Evolutionary conservation across 768 basidiomycete genomes (phyloP).

Genomic region (Suillus decipiens): DNA sequence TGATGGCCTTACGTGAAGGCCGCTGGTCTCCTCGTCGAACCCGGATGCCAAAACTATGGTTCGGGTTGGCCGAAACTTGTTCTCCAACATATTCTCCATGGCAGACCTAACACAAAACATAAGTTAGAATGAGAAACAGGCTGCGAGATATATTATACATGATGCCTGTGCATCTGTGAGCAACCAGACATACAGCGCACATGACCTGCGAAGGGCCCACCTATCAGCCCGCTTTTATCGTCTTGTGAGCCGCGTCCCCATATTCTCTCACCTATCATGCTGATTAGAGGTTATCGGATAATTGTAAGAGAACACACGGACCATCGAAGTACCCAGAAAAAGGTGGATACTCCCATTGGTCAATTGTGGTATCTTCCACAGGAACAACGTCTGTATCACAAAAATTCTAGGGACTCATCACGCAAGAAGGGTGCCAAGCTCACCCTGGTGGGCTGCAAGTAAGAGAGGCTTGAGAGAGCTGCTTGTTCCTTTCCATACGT

Average conservation of each 20-base stretch:
- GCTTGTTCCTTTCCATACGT: conserved; percentile 54
- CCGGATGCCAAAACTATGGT: conserved; percentile 66
- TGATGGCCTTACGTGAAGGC: conserved; percentile 39
- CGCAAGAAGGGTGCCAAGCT: background rate
- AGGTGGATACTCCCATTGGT: conserved; percentile 61
- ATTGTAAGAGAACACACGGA: conserved; percentile 16
- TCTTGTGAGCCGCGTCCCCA: conserved; percentile 55
- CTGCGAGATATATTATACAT: conserved; percentile 39
- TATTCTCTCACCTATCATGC: conserved; percentile 35
- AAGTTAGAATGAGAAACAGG: background rate
- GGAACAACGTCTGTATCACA: conserved; percentile 61
- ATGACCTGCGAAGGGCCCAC: background rate
- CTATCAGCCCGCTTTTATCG: conserved; percentile 70
- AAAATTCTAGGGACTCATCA: background rate
- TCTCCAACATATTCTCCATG: conserved; percentile 63
- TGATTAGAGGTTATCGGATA: background rate
- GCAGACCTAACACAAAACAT: conserved; percentile 39
- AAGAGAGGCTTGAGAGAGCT: conserved; percentile 57
- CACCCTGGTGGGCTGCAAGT: conserved; percentile 56
- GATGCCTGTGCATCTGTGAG: conserved; percentile 32
- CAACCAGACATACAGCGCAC: background rate
- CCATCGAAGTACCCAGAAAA: conserved; percentile 67
- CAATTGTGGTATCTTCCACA: conserved; percentile 54
- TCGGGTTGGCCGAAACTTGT: conserved; percentile 64
- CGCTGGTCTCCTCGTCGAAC: conserved; percentile 76